A percentile compares a stretch with the other conserved stretches of the same genome.
Conservation (phyloP, 495 filamentous ascomycete species). For the Penicillium simplicissimum region DNA sequence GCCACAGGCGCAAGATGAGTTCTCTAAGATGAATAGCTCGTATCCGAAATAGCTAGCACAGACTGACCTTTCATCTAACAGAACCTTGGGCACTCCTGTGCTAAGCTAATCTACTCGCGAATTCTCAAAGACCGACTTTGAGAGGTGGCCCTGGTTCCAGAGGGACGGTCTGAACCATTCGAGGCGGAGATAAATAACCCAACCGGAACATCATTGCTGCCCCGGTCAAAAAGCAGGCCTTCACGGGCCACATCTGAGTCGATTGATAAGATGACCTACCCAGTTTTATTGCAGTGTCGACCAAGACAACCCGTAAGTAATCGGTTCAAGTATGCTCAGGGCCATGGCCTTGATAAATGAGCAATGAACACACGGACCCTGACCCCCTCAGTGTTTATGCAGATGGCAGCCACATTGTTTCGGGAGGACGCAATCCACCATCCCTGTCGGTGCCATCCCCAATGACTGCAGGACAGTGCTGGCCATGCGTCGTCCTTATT, state of each 20-base stretch:
- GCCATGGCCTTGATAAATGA: conserved; percentile 2
- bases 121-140: background rate
- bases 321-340: background rate
- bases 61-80: background rate
- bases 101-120: no score
- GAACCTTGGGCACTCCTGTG: no score
- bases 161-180: background rate
- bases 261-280: conserved; percentile 15
- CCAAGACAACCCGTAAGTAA: background rate
- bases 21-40: no score
- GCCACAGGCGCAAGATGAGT: no score
- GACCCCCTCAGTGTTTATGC: conserved; percentile 4
- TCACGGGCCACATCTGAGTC: conserved; percentile 13
- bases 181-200: background rate
- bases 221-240: background rate
- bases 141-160: background rate
- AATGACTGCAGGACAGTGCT: conserved; percentile 14
- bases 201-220: background rate
- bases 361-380: background rate
- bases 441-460: conserved; percentile 13
- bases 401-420: conserved; percentile 19
- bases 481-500: background rate
- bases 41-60: background rate
- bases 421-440: conserved; percentile 14
- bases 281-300: background rate